Conservation (phyloP, 805 yeast species). For the Suhomyces kilbournensis region DNA sequence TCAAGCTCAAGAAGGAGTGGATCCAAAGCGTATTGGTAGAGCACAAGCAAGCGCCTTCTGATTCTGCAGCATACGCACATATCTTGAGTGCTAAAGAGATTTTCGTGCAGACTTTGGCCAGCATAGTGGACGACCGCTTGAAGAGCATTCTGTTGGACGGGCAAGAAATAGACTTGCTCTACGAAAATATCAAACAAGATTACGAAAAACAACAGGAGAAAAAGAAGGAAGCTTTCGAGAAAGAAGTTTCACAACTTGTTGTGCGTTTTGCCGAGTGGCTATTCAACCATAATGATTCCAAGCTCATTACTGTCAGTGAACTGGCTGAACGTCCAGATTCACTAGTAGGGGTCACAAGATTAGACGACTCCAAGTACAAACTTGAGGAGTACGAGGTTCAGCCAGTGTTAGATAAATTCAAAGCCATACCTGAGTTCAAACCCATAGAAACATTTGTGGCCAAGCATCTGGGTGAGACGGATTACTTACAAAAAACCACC, state of each 20-base stretch:
- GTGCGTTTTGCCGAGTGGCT: conserved; percentile 18
- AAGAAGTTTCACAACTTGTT: conserved; percentile 9
- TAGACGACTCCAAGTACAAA: neutral
- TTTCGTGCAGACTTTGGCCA: conserved; percentile 16
- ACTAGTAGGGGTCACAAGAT: neutral
- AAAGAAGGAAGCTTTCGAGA: conserved; percentile 9
- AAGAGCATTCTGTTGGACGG: conserved; percentile 16
- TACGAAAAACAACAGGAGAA: conserved; percentile 13
- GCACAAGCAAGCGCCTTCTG: conserved; percentile 10
- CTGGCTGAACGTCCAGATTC: neutral
- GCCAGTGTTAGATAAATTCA: neutral
- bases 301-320: neutral
- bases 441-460: neutral
- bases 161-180: conserved; percentile 26
- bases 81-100: conserved; percentile 14
- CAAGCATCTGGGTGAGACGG: neutral
- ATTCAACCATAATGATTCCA: conserved; percentile 1
- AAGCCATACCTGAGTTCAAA: neutral
- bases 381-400: neutral
- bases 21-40: conserved; percentile 50
- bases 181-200: conserved; percentile 26
- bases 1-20: conserved; percentile 59
- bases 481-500: neutral
- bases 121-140: conserved; percentile 30
- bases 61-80: conserved; percentile 15